A percentile compares a stretch with the other conserved stretches of the same genome.
Conservation (phyloP, 257 asterid species). For the Leonotis leonurus region DNA sequence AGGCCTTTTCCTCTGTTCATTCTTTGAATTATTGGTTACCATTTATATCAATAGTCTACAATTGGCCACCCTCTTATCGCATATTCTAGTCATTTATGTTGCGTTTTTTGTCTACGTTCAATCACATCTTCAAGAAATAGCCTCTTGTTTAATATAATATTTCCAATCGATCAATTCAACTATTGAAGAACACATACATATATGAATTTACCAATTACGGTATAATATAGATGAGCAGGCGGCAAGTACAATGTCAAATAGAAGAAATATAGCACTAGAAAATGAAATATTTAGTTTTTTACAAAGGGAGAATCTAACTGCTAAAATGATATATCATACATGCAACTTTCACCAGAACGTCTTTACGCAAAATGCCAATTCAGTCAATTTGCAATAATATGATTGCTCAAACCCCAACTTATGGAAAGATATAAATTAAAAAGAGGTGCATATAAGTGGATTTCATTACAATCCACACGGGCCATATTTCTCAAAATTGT, state of each 20-base stretch:
- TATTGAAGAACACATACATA: neutral
- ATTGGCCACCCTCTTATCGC: constrained; percentile 1
- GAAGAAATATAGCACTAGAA: neutral
- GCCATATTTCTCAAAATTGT: neutral
- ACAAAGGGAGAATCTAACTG: neutral
- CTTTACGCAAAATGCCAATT: neutral
- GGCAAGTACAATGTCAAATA: neutral
- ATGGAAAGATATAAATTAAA: neutral
- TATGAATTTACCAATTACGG: neutral
- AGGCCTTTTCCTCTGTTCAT: neutral
- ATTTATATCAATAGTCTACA: constrained; percentile 9
- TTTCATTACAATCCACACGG: neutral
- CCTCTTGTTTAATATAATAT: neutral
- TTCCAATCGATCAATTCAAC: neutral
- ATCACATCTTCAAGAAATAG: neutral
- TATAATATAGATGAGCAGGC: neutral
- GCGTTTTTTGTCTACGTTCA: neutral
- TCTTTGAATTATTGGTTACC: constrained; percentile 16
- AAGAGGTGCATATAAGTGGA: neutral
- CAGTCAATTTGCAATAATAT: neutral
- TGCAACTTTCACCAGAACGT: neutral
- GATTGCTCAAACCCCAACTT: too few relatives aligned
- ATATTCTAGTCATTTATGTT: neutral
- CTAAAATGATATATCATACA: neutral
- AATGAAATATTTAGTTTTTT: neutral